A percentile compares a stretch with the other conserved stretches of the same genome.
Conservation (phyloP, 2,329 filamentous ascomycete species). For the Magnaporthiopsis rhizophila region DNA sequence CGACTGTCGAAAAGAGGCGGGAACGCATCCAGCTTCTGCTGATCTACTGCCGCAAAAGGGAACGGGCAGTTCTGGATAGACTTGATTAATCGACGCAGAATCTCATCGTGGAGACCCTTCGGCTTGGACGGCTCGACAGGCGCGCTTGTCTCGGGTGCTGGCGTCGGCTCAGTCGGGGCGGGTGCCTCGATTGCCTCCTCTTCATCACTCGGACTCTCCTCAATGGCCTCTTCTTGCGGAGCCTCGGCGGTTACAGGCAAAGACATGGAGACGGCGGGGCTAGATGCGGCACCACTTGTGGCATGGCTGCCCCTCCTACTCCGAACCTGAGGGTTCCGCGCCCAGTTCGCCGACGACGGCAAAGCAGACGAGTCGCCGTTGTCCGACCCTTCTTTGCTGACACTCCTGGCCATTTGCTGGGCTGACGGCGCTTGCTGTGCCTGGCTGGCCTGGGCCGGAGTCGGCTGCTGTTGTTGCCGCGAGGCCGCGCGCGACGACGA, state of each 20-base stretch:
- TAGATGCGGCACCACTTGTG: slow-evolving; percentile 73
- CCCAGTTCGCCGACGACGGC: slow-evolving; percentile 91
- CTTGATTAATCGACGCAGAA: slow-evolving; percentile 29
- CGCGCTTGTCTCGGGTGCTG: background rate
- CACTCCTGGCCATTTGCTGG: slow-evolving; percentile 64
- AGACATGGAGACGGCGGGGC: slow-evolving; percentile 63
- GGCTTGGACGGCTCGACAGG: slow-evolving; percentile 2
- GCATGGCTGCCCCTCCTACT: slow-evolving; percentile 71
- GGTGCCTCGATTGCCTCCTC: slow-evolving; percentile 15
- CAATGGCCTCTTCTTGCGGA: slow-evolving; percentile 32
- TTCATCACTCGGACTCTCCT: slow-evolving; percentile 23
- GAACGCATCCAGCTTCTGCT: slow-evolving; percentile 28
- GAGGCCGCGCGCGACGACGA: slow-evolving; percentile 48
- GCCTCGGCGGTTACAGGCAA: slow-evolving; percentile 46
- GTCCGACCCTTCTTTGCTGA: slow-evolving; percentile 70
- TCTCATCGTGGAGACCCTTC: slow-evolving; percentile 14
- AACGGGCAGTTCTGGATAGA: slow-evolving; percentile 29
- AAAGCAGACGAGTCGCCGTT: slow-evolving; percentile 80
- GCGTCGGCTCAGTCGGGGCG: slow-evolving; percentile 1
- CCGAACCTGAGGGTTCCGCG: slow-evolving; percentile 57
- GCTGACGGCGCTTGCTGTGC: slow-evolving; percentile 27
- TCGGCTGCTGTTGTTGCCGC: slow-evolving; percentile 39
- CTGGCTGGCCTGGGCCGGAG: slow-evolving; percentile 17
- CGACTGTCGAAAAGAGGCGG: slow-evolving; percentile 77
- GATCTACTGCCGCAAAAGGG: slow-evolving; percentile 16